These are phyloP conservation scores for Peronosclerospora sorghi DNA, from an alignment of 352 stramenopile species.

Conservation along the genomic window DNA sequence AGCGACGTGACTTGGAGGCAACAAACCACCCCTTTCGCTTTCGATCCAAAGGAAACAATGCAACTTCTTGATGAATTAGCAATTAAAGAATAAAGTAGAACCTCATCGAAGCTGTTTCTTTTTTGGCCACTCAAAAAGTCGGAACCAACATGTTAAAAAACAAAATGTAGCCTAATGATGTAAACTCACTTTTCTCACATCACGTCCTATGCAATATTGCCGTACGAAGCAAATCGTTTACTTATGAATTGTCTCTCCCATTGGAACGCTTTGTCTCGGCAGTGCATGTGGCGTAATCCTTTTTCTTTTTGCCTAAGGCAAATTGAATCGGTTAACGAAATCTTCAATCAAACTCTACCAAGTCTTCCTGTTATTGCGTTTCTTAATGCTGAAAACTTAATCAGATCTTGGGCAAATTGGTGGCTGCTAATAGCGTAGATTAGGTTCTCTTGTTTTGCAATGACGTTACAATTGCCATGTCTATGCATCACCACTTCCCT, in stretches of 20 bases:
- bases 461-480: slow-evolving; percentile 2
- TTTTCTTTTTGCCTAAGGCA: too few relatives aligned
- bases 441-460: slow-evolving; percentile 1
- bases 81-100: slow-evolving; percentile 21
- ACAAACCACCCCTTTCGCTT: slow-evolving; percentile 5
- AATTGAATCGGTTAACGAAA: too few relatives aligned
- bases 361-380: too few relatives aligned
- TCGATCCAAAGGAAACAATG: slow-evolving; percentile 5
- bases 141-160: slow-evolving; percentile 6
- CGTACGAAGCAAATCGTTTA: slow-evolving; percentile 7
- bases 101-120: background rate
- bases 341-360: too few relatives aligned
- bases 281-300: background rate
- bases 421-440: too few relatives aligned
- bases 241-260: slow-evolving; percentile 13
- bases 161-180: slow-evolving; percentile 5
- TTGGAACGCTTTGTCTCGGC: background rate
- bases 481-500: slow-evolving; percentile 10
- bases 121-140: slow-evolving; percentile 1
- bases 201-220: slow-evolving; percentile 1
- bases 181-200: too few relatives aligned
- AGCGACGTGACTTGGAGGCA: slow-evolving; percentile 9
- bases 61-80: slow-evolving; percentile 4
- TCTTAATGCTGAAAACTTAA: too few relatives aligned
- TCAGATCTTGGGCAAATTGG: too few relatives aligned